Percentiles rank a stretch among this genome's conserved stretches.
Evolutionary conservation across 805 yeast species (phyloP).

Genomic region (Yarrowia keelungensis): DNA sequence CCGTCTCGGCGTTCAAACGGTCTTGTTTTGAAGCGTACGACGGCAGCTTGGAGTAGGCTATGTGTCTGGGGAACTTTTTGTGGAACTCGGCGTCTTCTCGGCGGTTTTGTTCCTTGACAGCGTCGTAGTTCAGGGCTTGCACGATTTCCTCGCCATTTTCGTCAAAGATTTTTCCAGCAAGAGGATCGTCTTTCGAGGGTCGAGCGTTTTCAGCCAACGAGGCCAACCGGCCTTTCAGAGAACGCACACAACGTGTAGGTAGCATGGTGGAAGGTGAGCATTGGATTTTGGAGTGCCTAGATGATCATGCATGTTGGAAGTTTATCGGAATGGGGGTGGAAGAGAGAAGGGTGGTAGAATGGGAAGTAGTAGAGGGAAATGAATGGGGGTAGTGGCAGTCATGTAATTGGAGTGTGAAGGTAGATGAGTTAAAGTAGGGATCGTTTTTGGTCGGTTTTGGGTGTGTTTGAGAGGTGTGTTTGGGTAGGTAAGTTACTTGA

Average conservation of each 20-base stretch:
- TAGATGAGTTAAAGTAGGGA: too few species aligned
- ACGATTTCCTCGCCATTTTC: conserved; percentile 8
- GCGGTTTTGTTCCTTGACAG: conserved; percentile 9
- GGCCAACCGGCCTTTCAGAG: conserved; percentile 52
- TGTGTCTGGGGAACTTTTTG: conserved; percentile 52
- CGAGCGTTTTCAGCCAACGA: conserved; percentile 56
- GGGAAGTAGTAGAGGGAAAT: too few species aligned
- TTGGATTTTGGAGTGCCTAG: background rate
- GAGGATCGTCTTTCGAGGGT: conserved; percentile 50
- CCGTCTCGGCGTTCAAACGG: conserved; percentile 57
- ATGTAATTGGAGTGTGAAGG: too few species aligned
- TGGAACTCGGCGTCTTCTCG: conserved; percentile 52
- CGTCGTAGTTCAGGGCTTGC: background rate
- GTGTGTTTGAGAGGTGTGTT: too few species aligned
- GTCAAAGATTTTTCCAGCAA: conserved; percentile 47
- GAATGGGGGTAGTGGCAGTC: too few species aligned
- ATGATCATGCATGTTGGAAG: background rate
- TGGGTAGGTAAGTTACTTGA: too few species aligned
- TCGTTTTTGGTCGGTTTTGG: too few species aligned
- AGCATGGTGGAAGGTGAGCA: background rate
- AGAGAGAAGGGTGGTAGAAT: too few species aligned
- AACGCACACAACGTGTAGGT: conserved; percentile 41
- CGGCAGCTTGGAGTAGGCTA: conserved; percentile 56
- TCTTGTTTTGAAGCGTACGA: conserved; percentile 55
- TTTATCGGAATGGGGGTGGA: background rate